Evolutionary conservation across 148 eudicot species (phyloP).

Genomic region (Nepenthes gracilis): DNA sequence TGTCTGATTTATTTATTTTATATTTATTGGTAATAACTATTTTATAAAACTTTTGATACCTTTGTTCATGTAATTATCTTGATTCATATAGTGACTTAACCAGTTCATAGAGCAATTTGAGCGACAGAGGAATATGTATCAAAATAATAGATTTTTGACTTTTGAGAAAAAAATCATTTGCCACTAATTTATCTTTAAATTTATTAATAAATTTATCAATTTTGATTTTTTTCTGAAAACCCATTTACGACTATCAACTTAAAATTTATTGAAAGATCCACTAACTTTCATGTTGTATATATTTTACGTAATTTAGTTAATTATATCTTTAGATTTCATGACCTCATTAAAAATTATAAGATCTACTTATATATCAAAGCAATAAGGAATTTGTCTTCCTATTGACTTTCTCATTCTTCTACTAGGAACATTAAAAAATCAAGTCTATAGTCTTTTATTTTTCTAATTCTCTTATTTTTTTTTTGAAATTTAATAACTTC

Average conservation of each 20-base stretch:
- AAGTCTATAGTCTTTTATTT: background rate
- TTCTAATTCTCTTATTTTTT: background rate
- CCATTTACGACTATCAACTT: background rate
- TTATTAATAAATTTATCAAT: background rate
- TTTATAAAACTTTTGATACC: background rate
- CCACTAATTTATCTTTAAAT: background rate
- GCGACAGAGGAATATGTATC: background rate
- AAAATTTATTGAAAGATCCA: background rate
- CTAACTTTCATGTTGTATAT: no score
- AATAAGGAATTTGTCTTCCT: background rate
- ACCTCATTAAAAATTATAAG: background rate
- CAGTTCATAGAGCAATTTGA: background rate
- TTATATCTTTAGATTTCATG: background rate
- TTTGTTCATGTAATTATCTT: background rate
- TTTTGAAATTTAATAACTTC: no score
- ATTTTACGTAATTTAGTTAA: background rate
- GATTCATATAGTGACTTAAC: background rate
- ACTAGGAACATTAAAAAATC: background rate
- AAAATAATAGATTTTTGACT: background rate
- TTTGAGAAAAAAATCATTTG: background rate
- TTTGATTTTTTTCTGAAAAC: background rate
- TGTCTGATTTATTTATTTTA: background rate
- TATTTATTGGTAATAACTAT: background rate
- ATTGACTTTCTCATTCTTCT: background rate
- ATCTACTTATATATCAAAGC: no score